phyloP scores from a whole-genome alignment of 2,329 filamentous ascomycete species.

The Hypoxylon sp. region DNA sequence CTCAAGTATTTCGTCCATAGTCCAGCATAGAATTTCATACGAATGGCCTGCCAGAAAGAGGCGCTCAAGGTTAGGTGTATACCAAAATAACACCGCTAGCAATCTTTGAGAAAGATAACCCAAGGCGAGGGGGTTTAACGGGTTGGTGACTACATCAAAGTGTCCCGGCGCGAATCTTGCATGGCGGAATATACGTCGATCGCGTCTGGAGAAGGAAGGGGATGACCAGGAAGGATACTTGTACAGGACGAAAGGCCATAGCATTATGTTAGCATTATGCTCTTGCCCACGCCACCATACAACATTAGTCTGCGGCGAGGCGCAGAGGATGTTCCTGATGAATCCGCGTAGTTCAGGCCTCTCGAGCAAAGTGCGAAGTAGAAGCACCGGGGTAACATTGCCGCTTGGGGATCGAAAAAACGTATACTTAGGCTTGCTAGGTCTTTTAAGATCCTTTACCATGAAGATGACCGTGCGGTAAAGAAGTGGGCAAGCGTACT shows the following conservation, averaged over 20 bases:
- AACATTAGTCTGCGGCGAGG: background rate
- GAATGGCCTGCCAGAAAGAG: slow-evolving; percentile 8
- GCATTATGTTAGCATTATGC: background rate
- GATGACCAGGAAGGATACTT: slow-evolving; percentile 10
- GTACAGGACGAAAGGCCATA: background rate
- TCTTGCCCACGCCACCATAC: background rate
- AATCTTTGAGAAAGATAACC: slow-evolving; percentile 9
- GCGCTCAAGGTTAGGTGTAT: slow-evolving; percentile 6
- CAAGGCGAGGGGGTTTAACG: too few species aligned
- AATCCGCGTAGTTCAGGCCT: background rate
- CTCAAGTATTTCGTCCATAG: background rate
- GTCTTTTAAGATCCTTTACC: background rate
- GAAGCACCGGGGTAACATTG: background rate
- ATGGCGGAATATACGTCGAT: slow-evolving; percentile 5
- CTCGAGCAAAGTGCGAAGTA: slow-evolving; percentile 27
- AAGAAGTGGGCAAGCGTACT: slow-evolving; percentile 19
- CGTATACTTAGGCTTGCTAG: background rate
- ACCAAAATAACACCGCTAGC: slow-evolving; percentile 21
- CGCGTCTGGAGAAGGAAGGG: slow-evolving; percentile 5
- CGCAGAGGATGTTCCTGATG: slow-evolving; percentile 28
- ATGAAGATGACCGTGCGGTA: slow-evolving; percentile 30
- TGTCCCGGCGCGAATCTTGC: background rate
- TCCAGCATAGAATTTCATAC: background rate
- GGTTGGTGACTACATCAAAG: too few species aligned
- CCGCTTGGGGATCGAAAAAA: background rate